Evolutionary conservation across 2,329 filamentous ascomycete species (phyloP), one percentile per base, ranked within the genome.

Genomic region (Cladobotryum mycophilum): DNA sequence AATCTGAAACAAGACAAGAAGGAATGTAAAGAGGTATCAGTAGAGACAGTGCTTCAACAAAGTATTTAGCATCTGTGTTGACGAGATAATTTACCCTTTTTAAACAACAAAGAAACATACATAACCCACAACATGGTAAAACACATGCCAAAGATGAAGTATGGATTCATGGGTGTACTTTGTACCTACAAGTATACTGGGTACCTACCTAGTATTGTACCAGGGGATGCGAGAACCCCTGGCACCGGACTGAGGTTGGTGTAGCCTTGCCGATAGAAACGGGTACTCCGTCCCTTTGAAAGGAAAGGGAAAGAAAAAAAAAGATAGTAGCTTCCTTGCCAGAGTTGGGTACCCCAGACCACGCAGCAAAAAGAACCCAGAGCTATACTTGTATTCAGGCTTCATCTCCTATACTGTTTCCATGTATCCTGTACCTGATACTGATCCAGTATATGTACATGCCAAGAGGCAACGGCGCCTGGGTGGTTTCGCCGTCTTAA

Each of bases 261-360:
- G 47, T 42, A 51, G 48, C 48, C 48, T 42, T 49, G 45, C 48
- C 48, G 48, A 51, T 46, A 51, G 48, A 51, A 44, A 44, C 48
- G 48, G 48, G 48, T 46, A 37, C 48, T 51, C 48, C 43, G 48
- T 45, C 43, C 15, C 35, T 44, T 51, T 42, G 37, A 45, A 38
- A 46, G 36, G 42, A 51, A 42, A 38, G 13, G 48, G 8, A 7
- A 30, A 8, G 9, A 8, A 30, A 4, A 30, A 30, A 30, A 30
- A 30, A 30, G 6, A 30, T 3, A 30, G n/a, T 7, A 30, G 25
- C 25, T 30, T 30, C 48, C 48, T 43, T 50, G 48, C 42, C 48
- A 51, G 48, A 42, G 42, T 44, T 51, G 5, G 20, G 20, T 20
- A 51, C 48, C 48, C 48, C 48, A 51, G 48, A 51, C 48, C 36